Evolutionary conservation across 805 yeast species (phyloP).

Genomic region (Metschnikowia bowlesiae): DNA sequence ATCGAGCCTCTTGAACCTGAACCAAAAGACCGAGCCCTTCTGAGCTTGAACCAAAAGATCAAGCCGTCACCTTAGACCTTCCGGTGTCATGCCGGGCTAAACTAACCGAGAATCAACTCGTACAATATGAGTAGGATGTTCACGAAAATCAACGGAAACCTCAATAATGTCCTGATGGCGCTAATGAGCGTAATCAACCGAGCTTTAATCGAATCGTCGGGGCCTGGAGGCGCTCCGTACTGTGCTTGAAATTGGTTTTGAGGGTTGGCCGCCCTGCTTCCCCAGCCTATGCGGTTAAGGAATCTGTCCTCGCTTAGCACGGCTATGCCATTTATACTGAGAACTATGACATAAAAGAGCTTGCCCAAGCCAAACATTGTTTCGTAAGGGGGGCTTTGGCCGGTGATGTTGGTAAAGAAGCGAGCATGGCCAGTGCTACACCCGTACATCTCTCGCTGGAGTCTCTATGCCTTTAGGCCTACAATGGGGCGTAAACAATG

Average conservation of each 20-base stretch:
- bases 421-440: conserved; percentile 1
- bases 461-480: background rate
- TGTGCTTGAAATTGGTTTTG: conserved; percentile 19
- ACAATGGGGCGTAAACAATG: too few relatives aligned
- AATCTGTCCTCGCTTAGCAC: conserved; percentile 78
- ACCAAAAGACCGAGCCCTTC: too few relatives aligned
- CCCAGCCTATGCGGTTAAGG: conserved; percentile 53
- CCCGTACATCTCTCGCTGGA: background rate
- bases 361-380: conserved; percentile 59
- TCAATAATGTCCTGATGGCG: conserved; percentile 70
- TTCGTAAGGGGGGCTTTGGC: background rate
- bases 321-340: conserved; percentile 70
- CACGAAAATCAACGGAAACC: conserved; percentile 68
- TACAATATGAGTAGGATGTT: conserved; percentile 64
- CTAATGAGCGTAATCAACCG: conserved; percentile 62
- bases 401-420: background rate
- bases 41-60: background rate
- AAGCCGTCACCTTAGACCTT: background rate
- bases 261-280: conserved; percentile 13
- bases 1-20: too few relatives aligned
- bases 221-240: conserved; percentile 41
- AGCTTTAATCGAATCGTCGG: conserved; percentile 44
- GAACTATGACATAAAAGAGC: conserved; percentile 50
- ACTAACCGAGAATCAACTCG: conserved; percentile 63
- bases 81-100: background rate